Evolutionary conservation across 805 yeast genomes (phyloP), one percentile per base, ranked within the genome.

Genomic region (Ogataea corticis): DNA sequence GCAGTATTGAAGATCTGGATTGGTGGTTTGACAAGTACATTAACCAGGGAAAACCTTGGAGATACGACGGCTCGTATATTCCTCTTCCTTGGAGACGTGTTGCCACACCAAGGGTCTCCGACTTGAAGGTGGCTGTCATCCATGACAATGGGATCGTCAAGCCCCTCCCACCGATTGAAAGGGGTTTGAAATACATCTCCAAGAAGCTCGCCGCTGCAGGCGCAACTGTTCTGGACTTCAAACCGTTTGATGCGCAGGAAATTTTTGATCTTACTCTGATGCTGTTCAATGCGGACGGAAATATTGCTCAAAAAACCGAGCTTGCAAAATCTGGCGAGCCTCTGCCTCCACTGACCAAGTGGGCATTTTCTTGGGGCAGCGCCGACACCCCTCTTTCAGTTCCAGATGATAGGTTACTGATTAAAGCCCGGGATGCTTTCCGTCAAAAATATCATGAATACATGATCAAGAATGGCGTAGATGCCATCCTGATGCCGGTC

Each of bases 281-380:
- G 48, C 35, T 80, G 59, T 83, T 79, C 62, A 68, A 69, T 18
- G 71, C 77, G 45, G 88, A 83, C 60, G 87, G 87, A 27, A 82
- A 80, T 56, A 63, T 67, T 45, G 72, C 66, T 48, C 78, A 77
- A 48, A 62, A 70, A 19, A 65, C 67, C 33, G 56, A 73, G 42
- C 62, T 82, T 49, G 61, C 67, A 3, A 70, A 58, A 7, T 76
- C 82, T 21, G 86, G 87, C 23, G 87, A 84, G 58, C 87, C 86
- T 27, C 61, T 77, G 42, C 58, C 65, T 4, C 77, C 77, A 49
- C 69, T 80, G 55, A 77, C 83, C 31, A 71, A 74, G 54, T 78
- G 79, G 71, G 63, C 65, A 43, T 61, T 79, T 54, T 66, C 70
- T 45, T 72, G 69, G 56, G 83, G 83, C 42, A 71, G 69, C 25